Conservation (phyloP, 768 basidiomycete species). For the Kwoniella sp. region DNA sequence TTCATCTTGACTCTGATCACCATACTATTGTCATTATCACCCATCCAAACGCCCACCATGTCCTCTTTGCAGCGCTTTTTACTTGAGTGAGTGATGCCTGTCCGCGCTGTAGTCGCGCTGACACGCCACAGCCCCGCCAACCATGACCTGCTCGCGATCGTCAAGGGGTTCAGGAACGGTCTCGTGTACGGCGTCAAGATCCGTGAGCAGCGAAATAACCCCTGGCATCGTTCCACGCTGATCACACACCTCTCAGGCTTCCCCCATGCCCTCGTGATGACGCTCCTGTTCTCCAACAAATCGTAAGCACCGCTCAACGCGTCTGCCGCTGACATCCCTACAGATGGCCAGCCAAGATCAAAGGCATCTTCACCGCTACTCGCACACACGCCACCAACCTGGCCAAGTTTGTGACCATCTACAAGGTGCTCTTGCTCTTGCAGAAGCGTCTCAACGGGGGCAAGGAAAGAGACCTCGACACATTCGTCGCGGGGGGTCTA, state of each 20-base stretch:
- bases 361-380: conserved; percentile 72
- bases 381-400: conserved; percentile 87
- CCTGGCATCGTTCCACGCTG: neutral
- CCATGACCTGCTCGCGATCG: conserved; percentile 84
- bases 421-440: conserved; percentile 77
- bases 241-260: conserved; percentile 54
- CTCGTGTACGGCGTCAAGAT: conserved; percentile 49
- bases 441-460: conserved; percentile 73
- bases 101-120: too few relatives aligned
- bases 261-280: conserved; percentile 96
- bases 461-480: conserved; percentile 74
- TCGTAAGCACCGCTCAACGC: conserved; percentile 59
- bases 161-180: conserved; percentile 71
- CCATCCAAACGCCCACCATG: too few relatives aligned
- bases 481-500: conserved; percentile 85
- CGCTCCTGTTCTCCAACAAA: conserved; percentile 85
- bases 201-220: conserved; percentile 27
- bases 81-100: too few relatives aligned
- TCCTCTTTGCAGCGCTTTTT: too few relatives aligned
- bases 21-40: too few relatives aligned
- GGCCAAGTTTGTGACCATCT: conserved; percentile 87
- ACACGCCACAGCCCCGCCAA: conserved; percentile 67
- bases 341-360: conserved; percentile 40
- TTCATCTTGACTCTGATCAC: too few relatives aligned
- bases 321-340: neutral